Evolutionary conservation across 371 early-diverging fungal species (phyloP), one percentile per base, ranked within the genome.

Genomic region (Phascolomyces articulosus): DNA sequence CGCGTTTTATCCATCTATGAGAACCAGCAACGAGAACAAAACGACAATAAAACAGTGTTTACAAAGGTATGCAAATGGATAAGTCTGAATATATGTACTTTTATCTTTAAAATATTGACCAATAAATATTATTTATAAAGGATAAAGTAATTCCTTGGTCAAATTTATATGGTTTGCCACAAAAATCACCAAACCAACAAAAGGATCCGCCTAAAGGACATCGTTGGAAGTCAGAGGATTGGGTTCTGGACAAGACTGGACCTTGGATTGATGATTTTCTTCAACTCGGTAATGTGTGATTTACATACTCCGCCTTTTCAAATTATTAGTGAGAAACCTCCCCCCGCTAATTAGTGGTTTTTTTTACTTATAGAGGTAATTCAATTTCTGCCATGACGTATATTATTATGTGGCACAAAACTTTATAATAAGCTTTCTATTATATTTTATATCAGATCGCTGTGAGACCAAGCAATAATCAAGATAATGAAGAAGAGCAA

Each of bases 191-290:
- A 54, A 65, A 65, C 11, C 34, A 34, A 34, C 63, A 70, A 16
- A 9, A 62, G 13, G 44, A 56, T 3, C 68, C 80, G 24, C 80
- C 80, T 2, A 48, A 70, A 44, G 78, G 78, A 23, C 75, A 73
- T 53, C 64, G 61, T 2, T 80, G 80, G 80, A 27, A 77, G 38
- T 40, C 27, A n/a, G 15, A 51, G 7, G 67, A 68, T 34, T 80
- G 80, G 80, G 62, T 11, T 26, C 40, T 80, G 6, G 80, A 80
- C 62, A 44, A 53, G 15, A 65, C 59, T 16, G 78, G 78, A 15
- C 75, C 80, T 28, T 80, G 80, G 80, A 59, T 65, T 40, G 75
- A 80, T 51, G 70, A 74, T n/a, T 53, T 47, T 15, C 63, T 79
- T 3, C 67, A 69, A 9, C 51, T 75, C 40, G 79, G 79, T 75